Evolutionary conservation across 2,329 filamentous ascomycete genomes (phyloP), one percentile per base, ranked within the genome.

Genomic region (Fusarium neocosmosporiellum): DNA sequence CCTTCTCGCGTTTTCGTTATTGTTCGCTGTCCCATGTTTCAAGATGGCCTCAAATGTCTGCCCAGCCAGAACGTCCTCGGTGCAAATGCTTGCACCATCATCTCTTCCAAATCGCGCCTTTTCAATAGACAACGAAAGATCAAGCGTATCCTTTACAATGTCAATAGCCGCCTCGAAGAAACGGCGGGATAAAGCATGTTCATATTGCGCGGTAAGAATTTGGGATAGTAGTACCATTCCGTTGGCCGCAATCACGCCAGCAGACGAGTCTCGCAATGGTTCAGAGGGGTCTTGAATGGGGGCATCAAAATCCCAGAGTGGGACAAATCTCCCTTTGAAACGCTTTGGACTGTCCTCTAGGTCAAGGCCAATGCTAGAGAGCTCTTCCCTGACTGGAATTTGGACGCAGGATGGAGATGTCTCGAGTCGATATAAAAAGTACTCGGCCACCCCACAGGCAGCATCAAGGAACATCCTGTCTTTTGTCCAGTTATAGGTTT

Each of bases 401-500:
- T 37, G 7, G 36, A 37, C 36, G 36, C 36, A n/a, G n/a, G 36
- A 37, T 18, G 78, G 77, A 0, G 79, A 68, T 2, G 66, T 73
- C 29, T 79, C 76, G 5, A 88, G 75, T 0, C 84, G 77, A 0
- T 74, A 55, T 4, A 88, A 66, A 66, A 88, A 89, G 65, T 87
- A 86, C 55, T 86, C 80, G 1, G 86, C 84, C 18, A 85, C 79
- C 0, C 81, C 80, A 9, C 83, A 82, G 0, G 87, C 83, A 0
- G 85, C 84, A 0, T 82, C 69, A 0, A 87, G 77, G 57, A 86
- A 87, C 0, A 62, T 72, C 0, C 66, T 24, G 4, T 85, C 81
- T 20, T 83, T 84, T 0, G 86, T 87, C 84, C 85, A 87, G 27
- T 74, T 78, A 63, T 86, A 87, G 0, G 84, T 85, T 67, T 87